Evolutionary conservation across 306 rosid species (phyloP), one percentile per base, ranked within the genome.

Genomic region (Quercus cerris): DNA sequence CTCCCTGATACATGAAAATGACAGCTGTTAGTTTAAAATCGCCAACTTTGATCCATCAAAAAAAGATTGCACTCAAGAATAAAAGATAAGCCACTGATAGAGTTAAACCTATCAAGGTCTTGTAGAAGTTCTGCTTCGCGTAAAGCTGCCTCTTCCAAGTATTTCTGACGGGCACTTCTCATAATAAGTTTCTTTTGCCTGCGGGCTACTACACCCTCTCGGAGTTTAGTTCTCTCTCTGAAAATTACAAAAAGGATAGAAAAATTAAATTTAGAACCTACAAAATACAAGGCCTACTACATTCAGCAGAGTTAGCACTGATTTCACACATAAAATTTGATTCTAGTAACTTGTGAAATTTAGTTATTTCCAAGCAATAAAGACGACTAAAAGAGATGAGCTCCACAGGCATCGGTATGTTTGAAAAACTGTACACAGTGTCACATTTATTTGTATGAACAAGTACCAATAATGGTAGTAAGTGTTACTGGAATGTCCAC

Each of bases 61-160:
- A 80, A 49, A 62, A 49, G 44, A 76, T 44, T 68, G 66, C 72
- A 57, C 68, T 59, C 71, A 72, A 57, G 38, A 55, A 81, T 54
- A 27, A 55, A 76, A 75, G 22, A 84, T 67, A 67, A 75, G 72
- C 75, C 41, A 69, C 61, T 69, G 46, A 8, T 25, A 73, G 68
- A 79, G 70, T 79, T 57, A 58, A 56, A 94, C 98, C 97, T 90
- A 84, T 94, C 98, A 85, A 92, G 90, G 82, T 92, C 97, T 88
- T 87, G 97, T 64, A 90, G 82, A 82, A 90, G 92, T 73, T 90
- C 92, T 66, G 97, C 91, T 87, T 94, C 98, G 31, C 84, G 90
- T 76, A 86, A 80, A 73, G 92, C 89, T 68, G 87, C 89, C 85
- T 90, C 94, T 81, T 94, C 98, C 80, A 92, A 84, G 85, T 79